Evolutionary conservation across 176 grass and related monocot species (phyloP).

Genomic region (Triticum urartu): DNA sequence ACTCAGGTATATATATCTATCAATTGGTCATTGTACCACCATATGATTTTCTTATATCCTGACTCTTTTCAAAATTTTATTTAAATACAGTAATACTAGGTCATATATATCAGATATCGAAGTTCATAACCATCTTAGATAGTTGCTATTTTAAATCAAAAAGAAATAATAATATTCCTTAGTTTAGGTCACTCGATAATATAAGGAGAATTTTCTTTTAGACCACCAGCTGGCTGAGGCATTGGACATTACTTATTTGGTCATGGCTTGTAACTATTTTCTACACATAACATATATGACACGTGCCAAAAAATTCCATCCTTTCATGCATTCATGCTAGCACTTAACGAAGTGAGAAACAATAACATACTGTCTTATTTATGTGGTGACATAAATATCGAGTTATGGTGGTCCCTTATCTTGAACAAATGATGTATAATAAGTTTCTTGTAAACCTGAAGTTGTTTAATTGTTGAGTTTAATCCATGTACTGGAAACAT

Average conservation of each 20-base stretch:
- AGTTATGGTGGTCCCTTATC: neutral
- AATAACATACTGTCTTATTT: neutral
- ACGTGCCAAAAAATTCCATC: neutral
- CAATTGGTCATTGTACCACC: neutral
- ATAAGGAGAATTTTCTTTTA: neutral
- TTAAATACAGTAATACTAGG: neutral
- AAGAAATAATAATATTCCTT: neutral
- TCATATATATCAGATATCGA: neutral
- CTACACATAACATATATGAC: neutral
- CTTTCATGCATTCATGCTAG: neutral
- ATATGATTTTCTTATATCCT: neutral
- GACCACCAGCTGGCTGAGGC: neutral
- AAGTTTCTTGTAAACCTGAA: neutral
- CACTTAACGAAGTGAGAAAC: neutral
- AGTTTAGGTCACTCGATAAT: neutral
- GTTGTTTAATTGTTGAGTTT: neutral
- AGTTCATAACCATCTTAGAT: neutral
- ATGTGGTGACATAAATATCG: neutral
- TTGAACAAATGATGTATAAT: neutral
- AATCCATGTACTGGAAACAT: neutral
- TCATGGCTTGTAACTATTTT: neutral
- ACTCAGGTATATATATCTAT: constrained; percentile 52
- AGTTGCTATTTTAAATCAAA: neutral
- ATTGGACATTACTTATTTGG: neutral
- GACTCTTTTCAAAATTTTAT: neutral